A percentile compares a stretch with the other conserved stretches of the same genome.
Conservation (phyloP, 176 grass and related monocot species). For the Lolium perenne region DNA sequence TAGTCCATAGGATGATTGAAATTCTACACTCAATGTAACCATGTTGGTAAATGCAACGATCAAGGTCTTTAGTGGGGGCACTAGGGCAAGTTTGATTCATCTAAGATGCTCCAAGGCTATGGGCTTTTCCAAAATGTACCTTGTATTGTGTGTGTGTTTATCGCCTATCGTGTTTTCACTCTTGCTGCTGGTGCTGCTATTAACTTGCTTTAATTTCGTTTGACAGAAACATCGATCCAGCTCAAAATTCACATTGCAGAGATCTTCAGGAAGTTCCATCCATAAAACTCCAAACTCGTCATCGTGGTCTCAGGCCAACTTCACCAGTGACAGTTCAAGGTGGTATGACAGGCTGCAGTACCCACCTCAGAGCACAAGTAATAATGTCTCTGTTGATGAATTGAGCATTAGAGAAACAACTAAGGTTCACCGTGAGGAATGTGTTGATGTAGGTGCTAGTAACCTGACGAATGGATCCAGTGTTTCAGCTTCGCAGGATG, state of each 20-base stretch:
- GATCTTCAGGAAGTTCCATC: constrained; percentile 51
- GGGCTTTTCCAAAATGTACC: constrained; percentile 17
- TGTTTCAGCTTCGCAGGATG: constrained; percentile 35
- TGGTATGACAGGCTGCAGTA: constrained; percentile 41
- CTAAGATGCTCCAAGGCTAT: constrained; percentile 22
- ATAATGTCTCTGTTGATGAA: constrained; percentile 21
- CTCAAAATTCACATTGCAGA: constrained; percentile 73
- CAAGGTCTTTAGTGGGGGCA: not conserved
- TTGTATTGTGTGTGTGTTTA: constrained; percentile 8
- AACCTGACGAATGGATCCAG: constrained; percentile 32
- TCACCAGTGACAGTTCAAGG: constrained; percentile 50
- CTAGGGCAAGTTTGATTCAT: not conserved
- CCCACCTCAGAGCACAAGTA: constrained; percentile 34
- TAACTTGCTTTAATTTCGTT: constrained; percentile 1
- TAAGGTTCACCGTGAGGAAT: constrained; percentile 42
- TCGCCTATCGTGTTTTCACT: not conserved
- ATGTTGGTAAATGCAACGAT: not conserved
- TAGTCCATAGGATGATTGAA: not conserved
- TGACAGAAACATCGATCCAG: constrained; percentile 72
- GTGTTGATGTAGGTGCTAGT: constrained; percentile 33
- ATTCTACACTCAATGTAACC: not conserved
- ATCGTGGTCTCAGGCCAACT: constrained; percentile 30
- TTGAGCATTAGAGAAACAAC: constrained; percentile 12
- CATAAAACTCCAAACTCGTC: constrained; percentile 50
- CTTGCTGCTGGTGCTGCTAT: constrained; percentile 13